Percentiles rank a stretch among this genome's conserved stretches.
Conservation (phyloP, 2,329 filamentous ascomycete genomes). For the Colletotrichum chrysophilum region DNA sequence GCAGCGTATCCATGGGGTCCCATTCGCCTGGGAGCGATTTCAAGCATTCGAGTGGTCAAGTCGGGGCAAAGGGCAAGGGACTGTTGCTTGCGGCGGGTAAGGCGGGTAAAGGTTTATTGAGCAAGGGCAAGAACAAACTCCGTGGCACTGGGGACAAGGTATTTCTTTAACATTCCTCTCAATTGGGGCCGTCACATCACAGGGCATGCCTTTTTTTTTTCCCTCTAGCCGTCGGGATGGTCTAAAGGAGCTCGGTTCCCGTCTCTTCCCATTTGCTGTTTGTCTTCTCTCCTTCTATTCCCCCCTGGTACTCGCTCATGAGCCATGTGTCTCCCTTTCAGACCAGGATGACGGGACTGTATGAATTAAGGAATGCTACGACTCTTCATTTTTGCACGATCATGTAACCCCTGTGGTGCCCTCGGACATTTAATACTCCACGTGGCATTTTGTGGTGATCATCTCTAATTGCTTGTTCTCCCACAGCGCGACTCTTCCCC, state of each 20-base stretch:
- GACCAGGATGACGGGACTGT: constrained; percentile 37
- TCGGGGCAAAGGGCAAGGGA: constrained; percentile 87
- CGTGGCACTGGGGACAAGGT: constrained; percentile 81
- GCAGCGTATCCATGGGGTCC: constrained; percentile 38
- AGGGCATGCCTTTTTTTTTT: constrained; percentile 25
- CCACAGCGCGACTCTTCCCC: constrained; percentile 40
- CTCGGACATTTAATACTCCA: constrained; percentile 16
- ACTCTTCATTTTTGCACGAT: constrained; percentile 30
- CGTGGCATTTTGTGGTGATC: constrained; percentile 17
- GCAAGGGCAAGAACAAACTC: constrained; percentile 88
- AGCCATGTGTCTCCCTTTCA: constrained; percentile 25
- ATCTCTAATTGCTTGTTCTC: constrained; percentile 30
- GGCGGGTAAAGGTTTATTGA: constrained; percentile 88
- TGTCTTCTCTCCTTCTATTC: constrained; percentile 24
- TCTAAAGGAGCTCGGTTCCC: not conserved
- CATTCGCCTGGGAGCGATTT: constrained; percentile 51
- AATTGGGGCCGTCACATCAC: constrained; percentile 19
- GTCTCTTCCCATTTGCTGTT: constrained; percentile 9
- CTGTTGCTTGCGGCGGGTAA: constrained; percentile 85
- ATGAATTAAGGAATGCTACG: constrained; percentile 48
- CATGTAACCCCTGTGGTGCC: constrained; percentile 25
- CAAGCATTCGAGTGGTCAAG: constrained; percentile 63
- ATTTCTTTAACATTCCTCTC: constrained; percentile 68
- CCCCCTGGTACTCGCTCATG: constrained; percentile 14
- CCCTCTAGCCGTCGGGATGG: constrained; percentile 22